These are phyloP conservation scores for Viridothelium virens DNA, from an alignment of 495 filamentous ascomycete species.

Conservation along the genomic window DNA sequence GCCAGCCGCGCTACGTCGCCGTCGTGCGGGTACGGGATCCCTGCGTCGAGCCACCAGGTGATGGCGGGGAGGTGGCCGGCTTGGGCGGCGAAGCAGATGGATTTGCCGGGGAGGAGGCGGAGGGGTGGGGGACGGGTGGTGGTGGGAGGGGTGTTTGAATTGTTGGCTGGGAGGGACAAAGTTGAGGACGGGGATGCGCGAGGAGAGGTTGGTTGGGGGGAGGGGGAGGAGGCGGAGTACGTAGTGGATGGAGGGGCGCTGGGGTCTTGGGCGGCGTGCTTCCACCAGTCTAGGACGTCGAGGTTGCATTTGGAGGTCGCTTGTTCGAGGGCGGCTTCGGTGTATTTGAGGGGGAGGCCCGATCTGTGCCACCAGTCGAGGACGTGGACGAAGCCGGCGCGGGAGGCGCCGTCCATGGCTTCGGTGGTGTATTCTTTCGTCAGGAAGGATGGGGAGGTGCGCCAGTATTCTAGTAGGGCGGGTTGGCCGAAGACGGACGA, in stretches of 20 bases:
- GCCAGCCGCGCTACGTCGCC: slow-evolving; percentile 77
- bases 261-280: slow-evolving; percentile 41
- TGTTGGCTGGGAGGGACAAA: slow-evolving; percentile 14
- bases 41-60: slow-evolving; percentile 74
- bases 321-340: slow-evolving; percentile 75
- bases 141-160: slow-evolving; percentile 14
- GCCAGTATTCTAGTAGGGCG: slow-evolving; percentile 85
- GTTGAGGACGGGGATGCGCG: slow-evolving; percentile 3
- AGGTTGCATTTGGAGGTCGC: slow-evolving; percentile 76
- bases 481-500: slow-evolving; percentile 79
- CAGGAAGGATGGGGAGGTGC: slow-evolving; percentile 63
- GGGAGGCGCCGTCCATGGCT: slow-evolving; percentile 78
- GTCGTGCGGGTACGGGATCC: slow-evolving; percentile 63
- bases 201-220: slow-evolving; percentile 18
- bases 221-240: slow-evolving; percentile 18
- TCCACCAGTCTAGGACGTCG: slow-evolving; percentile 88
- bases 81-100: slow-evolving; percentile 71
- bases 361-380: slow-evolving; percentile 88
- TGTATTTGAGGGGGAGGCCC: slow-evolving; percentile 72
- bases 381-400: slow-evolving; percentile 71
- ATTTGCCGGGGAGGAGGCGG: slow-evolving; percentile 68
- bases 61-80: slow-evolving; percentile 62
- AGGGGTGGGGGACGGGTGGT: slow-evolving; percentile 33
- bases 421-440: slow-evolving; percentile 72
- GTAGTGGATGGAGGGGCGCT: slow-evolving; percentile 25